phyloP scores from a whole-genome alignment of 2,329 filamentous ascomycete genomes.

The Stemphylium vesicarium region DNA sequence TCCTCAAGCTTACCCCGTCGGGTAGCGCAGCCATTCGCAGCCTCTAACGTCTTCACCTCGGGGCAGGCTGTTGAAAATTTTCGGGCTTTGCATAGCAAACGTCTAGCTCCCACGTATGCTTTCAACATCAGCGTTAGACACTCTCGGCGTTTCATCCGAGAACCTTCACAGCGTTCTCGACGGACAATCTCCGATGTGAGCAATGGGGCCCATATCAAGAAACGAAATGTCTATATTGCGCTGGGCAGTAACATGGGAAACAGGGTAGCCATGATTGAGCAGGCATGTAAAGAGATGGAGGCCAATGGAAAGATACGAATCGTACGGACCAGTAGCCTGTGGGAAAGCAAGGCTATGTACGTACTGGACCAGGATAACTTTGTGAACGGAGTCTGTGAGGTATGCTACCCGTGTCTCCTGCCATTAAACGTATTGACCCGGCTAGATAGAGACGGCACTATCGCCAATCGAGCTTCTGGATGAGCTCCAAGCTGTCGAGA shows the following conservation, averaged over 20 bases:
- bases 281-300: constrained; percentile 80
- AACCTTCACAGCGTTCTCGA: background rate
- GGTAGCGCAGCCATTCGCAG: background rate
- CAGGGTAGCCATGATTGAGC: constrained; percentile 82
- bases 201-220: background rate
- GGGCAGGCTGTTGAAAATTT: constrained; percentile 1
- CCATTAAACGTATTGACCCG: constrained; percentile 5
- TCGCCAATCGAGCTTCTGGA: constrained; percentile 78
- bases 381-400: constrained; percentile 91
- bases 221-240: constrained; percentile 73
- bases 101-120: background rate
- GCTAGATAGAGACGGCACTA: constrained; percentile 79
- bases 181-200: background rate
- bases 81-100: background rate
- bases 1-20: background rate
- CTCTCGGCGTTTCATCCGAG: background rate
- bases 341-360: constrained; percentile 98
- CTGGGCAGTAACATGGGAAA: constrained; percentile 93
- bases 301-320: constrained; percentile 70
- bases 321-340: constrained; percentile 82
- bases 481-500: constrained; percentile 83
- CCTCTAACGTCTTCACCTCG: background rate
- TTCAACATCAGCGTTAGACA: background rate
- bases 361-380: constrained; percentile 87
- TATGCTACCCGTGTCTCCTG: constrained; percentile 53